A percentile compares a stretch with the other conserved stretches of the same genome.
These are phyloP conservation scores for Piloderma croceum DNA, from an alignment of 768 basidiomycete species.

Conservation along the genomic window DNA sequence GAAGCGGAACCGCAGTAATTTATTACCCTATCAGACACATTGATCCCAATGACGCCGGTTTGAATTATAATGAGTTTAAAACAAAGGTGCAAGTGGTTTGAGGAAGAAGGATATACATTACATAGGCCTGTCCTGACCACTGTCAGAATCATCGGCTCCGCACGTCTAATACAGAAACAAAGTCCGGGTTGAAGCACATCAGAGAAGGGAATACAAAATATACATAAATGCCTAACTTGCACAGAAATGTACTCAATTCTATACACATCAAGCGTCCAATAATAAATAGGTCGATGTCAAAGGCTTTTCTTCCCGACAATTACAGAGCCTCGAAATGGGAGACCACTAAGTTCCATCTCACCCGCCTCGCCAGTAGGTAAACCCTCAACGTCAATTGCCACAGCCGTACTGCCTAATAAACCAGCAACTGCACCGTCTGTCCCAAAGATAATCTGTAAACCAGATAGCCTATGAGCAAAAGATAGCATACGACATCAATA, in stretches of 20 bases:
- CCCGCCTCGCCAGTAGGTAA: constrained; percentile 39
- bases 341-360: constrained; percentile 53
- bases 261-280: background rate
- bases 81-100: too few species aligned
- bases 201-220: too few species aligned
- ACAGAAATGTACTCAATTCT: background rate
- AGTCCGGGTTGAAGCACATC: too few species aligned
- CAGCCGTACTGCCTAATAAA: constrained; percentile 57
- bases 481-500: constrained; percentile 2
- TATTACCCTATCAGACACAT: too few species aligned
- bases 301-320: constrained; percentile 53
- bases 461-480: constrained; percentile 3
- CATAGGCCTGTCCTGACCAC: too few species aligned
- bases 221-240: background rate
- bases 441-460: constrained; percentile 60
- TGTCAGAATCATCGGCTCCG: too few species aligned
- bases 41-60: too few species aligned
- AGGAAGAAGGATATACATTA: too few species aligned
- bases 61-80: too few species aligned
- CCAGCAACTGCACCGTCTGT: constrained; percentile 63
- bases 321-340: constrained; percentile 67
- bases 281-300: constrained; percentile 1
- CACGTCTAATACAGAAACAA: too few species aligned
- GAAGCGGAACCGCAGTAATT: too few species aligned
- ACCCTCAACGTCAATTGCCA: constrained; percentile 53